A percentile compares a stretch with the other conserved stretches of the same genome.
These are phyloP conservation scores for Thermoascus crustaceus DNA, from an alignment of 2,329 filamentous ascomycete genomes.

Conservation along the genomic window DNA sequence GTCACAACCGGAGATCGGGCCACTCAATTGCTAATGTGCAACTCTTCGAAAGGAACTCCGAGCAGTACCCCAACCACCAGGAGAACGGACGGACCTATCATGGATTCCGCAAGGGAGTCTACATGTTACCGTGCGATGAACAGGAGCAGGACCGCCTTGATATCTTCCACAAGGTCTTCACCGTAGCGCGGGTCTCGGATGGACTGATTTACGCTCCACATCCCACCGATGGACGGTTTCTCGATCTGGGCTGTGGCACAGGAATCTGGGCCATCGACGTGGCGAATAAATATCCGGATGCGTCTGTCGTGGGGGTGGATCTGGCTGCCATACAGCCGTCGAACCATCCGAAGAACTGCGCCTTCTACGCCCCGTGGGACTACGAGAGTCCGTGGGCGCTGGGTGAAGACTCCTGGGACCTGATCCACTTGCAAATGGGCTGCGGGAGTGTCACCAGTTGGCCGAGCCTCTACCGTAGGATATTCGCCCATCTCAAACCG, in stretches of 20 bases:
- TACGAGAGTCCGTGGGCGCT: slow-evolving; percentile 68
- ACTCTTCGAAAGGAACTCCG: slow-evolving; percentile 19
- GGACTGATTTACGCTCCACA: slow-evolving; percentile 34
- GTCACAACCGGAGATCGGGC: no score
- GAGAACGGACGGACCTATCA: slow-evolving; percentile 67
- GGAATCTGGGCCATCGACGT: slow-evolving; percentile 89
- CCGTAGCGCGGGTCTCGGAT: slow-evolving; percentile 50
- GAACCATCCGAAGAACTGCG: slow-evolving; percentile 63
- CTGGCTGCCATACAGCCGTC: slow-evolving; percentile 53
- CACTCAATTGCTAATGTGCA: slow-evolving; percentile 1
- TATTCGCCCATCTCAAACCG: slow-evolving; percentile 66
- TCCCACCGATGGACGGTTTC: slow-evolving; percentile 40
- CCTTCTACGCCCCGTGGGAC: slow-evolving; percentile 61
- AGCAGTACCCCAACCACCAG: slow-evolving; percentile 39
- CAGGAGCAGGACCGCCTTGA: slow-evolving; percentile 70
- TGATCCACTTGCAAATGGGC: slow-evolving; percentile 76
- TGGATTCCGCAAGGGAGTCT: slow-evolving; percentile 58
- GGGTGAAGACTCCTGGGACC: slow-evolving; percentile 63
- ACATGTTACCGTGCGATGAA: slow-evolving; percentile 72
- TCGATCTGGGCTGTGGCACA: slow-evolving; percentile 72
- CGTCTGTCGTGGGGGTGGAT: slow-evolving; percentile 55
- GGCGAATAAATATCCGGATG: slow-evolving; percentile 56
- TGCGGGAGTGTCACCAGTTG: slow-evolving; percentile 70
- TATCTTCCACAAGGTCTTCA: slow-evolving; percentile 71
- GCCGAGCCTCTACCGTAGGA: slow-evolving; percentile 63